Evolutionary conservation across 495 filamentous ascomycete species (phyloP).

Genomic region (Lichenothelia convexa): DNA sequence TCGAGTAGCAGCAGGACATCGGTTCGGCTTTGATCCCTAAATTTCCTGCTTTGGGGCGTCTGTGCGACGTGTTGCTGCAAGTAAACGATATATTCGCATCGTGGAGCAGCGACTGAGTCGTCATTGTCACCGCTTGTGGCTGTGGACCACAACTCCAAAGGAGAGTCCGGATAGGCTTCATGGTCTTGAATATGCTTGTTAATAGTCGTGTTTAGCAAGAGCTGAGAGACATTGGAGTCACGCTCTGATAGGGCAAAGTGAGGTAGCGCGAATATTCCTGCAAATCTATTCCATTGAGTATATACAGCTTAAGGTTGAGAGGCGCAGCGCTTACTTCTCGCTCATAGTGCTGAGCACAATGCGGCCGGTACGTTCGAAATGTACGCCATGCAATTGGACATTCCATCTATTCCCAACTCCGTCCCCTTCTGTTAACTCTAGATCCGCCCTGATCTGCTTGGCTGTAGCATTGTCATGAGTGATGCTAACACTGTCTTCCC

Average conservation of each 20-base stretch:
- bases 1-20: slow-evolving; percentile 50
- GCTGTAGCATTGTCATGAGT: slow-evolving; percentile 42
- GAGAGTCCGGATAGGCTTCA: slow-evolving; percentile 25
- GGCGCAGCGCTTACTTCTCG: slow-evolving; percentile 41
- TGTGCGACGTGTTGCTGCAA: slow-evolving; percentile 55
- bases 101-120: slow-evolving; percentile 39
- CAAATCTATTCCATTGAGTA: too few relatives aligned
- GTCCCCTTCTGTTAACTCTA: slow-evolving; percentile 41
- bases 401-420: slow-evolving; percentile 55
- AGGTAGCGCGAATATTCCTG: slow-evolving; percentile 72
- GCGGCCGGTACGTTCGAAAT: slow-evolving; percentile 57
- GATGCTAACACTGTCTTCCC: slow-evolving; percentile 7
- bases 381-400: slow-evolving; percentile 59
- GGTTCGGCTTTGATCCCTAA: background rate
- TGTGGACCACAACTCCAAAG: slow-evolving; percentile 41
- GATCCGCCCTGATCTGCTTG: slow-evolving; percentile 52
- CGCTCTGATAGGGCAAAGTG: slow-evolving; percentile 53
- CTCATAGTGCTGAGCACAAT: slow-evolving; percentile 74
- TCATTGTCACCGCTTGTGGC: slow-evolving; percentile 37
- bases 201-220: slow-evolving; percentile 52
- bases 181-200: slow-evolving; percentile 44
- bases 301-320: too few relatives aligned
- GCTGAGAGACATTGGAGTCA: slow-evolving; percentile 47
- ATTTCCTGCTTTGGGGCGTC: background rate
- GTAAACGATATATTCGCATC: slow-evolving; percentile 80